Percentiles rank a stretch among this genome's conserved stretches.
phyloP scores from a whole-genome alignment of 108 stramenopile genomes.

The Skeletonema menzelii region DNA sequence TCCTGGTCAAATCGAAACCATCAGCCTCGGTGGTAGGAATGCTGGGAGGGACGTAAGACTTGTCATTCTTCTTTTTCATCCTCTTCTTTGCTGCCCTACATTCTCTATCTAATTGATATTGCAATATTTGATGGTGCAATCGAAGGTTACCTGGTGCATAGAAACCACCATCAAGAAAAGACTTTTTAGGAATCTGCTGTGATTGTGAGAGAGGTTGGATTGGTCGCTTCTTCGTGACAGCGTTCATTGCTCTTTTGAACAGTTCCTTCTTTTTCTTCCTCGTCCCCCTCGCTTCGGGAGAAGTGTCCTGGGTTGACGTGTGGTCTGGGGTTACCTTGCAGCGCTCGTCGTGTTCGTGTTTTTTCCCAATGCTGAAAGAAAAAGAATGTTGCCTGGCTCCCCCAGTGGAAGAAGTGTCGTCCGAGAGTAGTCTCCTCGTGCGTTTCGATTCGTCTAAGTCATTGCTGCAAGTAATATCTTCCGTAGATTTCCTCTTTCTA shows the following conservation, averaged over 20 bases:
- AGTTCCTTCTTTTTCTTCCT: neutral
- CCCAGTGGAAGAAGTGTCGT: neutral
- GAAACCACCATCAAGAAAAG: constrained; percentile 17
- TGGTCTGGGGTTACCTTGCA: neutral
- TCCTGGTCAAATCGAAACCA: neutral
- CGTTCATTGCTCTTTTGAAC: constrained; percentile 9
- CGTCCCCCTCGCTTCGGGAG: neutral
- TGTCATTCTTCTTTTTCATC: neutral
- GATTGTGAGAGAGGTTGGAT: neutral
- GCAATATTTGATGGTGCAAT: constrained; percentile 1
- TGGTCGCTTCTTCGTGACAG: constrained; percentile 10
- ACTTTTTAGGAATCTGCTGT: constrained; percentile 4
- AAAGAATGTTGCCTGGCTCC: neutral
- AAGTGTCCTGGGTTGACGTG: too few relatives aligned
- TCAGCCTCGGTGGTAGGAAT: neutral
- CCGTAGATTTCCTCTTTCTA: neutral
- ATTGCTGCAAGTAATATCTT: neutral
- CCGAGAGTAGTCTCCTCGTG: neutral
- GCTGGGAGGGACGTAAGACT: neutral
- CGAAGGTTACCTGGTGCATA: constrained; percentile 20
- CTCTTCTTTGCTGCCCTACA: neutral
- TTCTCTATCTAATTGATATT: constrained; percentile 20
- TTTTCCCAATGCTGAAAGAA: neutral
- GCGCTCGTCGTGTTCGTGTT: neutral
- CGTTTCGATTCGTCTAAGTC: neutral